Percentiles rank a stretch among this genome's conserved stretches.
phyloP scores from a whole-genome alignment of 2,329 filamentous ascomycete genomes.

The Fusarium chaquense region DNA sequence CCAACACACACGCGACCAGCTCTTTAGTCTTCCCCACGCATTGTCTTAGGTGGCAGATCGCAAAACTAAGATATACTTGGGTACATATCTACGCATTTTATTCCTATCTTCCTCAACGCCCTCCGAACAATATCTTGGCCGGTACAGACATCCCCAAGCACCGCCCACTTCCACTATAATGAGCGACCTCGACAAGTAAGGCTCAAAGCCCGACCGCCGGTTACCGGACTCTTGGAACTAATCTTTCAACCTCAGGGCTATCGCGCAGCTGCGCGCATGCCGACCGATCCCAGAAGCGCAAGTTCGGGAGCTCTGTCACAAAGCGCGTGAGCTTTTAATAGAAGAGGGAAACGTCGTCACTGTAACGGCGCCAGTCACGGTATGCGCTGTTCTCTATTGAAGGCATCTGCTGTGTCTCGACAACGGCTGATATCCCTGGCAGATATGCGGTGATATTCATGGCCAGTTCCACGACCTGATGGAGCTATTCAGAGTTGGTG shows the following conservation, averaged over 20 bases:
- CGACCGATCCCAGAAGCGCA: conserved; percentile 95
- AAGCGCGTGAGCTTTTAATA: conserved; percentile 93
- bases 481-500: conserved; percentile 94
- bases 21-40: conserved; percentile 7
- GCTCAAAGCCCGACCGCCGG: conserved; percentile 10
- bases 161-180: conserved; percentile 61
- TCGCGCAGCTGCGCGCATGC: conserved; percentile 94
- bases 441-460: conserved; percentile 97
- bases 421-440: conserved; percentile 25
- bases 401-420: not conserved
- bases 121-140: conserved; percentile 25
- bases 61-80: not conserved
- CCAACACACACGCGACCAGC: conserved; percentile 18
- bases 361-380: conserved; percentile 93
- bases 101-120: conserved; percentile 30
- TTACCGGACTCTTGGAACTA: conserved; percentile 22
- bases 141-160: conserved; percentile 43
- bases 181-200: conserved; percentile 94
- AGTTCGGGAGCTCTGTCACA: conserved; percentile 97
- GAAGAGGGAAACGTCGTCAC: conserved; percentile 98
- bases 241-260: conserved; percentile 72
- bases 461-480: conserved; percentile 97
- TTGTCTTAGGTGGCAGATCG: not conserved
- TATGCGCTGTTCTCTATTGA: conserved; percentile 57
- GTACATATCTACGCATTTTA: conserved; percentile 43